Percentiles rank a stretch among this genome's conserved stretches.
phyloP scores from a whole-genome alignment of 1,284 basidiomycete species.

The Cystobasidium sp. region DNA sequence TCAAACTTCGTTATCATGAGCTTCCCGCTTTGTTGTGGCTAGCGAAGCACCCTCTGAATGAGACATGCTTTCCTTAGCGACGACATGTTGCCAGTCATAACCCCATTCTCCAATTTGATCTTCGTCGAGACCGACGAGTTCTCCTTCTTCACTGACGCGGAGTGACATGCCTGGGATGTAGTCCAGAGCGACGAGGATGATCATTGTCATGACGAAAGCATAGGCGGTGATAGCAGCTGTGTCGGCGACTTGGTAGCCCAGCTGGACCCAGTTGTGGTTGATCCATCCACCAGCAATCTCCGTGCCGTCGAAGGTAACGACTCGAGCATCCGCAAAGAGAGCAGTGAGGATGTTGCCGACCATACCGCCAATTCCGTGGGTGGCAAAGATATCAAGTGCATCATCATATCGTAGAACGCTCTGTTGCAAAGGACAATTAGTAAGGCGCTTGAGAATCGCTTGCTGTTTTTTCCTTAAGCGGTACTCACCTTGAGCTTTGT shows the following conservation, averaged over 20 bases:
- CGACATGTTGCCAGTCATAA: slow-evolving; percentile 69
- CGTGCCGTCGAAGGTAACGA: slow-evolving; percentile 83
- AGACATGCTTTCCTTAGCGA: not conserved
- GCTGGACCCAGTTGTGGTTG: slow-evolving; percentile 70
- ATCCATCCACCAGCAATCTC: slow-evolving; percentile 85
- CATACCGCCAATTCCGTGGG: slow-evolving; percentile 84
- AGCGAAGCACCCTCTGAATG: slow-evolving; percentile 10
- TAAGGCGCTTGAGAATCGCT: slow-evolving; percentile 54
- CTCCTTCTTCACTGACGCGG: slow-evolving; percentile 77
- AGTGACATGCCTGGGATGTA: slow-evolving; percentile 83
- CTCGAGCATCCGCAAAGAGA: slow-evolving; percentile 82
- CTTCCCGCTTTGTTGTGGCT: not conserved
- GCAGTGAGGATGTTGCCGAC: slow-evolving; percentile 82
- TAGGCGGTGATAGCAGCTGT: slow-evolving; percentile 73
- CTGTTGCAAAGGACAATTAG: not conserved
- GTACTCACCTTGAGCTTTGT: slow-evolving; percentile 70
- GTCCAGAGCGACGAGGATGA: slow-evolving; percentile 92
- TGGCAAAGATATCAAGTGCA: slow-evolving; percentile 74
- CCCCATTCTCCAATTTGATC: slow-evolving; percentile 91
- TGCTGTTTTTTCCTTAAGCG: slow-evolving; percentile 76
- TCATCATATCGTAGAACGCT: slow-evolving; percentile 14
- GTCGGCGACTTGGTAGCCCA: slow-evolving; percentile 74
- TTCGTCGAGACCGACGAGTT: slow-evolving; percentile 92
- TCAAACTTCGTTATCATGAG: not conserved
- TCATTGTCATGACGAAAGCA: slow-evolving; percentile 69